These are phyloP conservation scores for Whalleya microplaca DNA, from an alignment of 2,329 filamentous ascomycete species.

Conservation along the genomic window DNA sequence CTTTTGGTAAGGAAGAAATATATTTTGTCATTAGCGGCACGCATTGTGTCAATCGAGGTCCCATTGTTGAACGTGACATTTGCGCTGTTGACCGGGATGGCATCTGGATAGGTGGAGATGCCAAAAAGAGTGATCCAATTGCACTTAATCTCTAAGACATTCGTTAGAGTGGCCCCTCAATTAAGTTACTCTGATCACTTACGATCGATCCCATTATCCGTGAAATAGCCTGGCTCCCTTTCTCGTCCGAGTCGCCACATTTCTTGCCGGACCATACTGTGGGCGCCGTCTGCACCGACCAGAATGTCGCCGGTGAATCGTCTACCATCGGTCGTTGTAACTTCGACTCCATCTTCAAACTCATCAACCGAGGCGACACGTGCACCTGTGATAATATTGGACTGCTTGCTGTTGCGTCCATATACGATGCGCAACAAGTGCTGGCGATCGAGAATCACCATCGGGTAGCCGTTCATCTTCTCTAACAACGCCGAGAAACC, in stretches of 20 bases:
- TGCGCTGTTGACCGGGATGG: background rate
- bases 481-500: background rate
- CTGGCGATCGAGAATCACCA: constrained; percentile 26
- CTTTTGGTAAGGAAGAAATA: background rate
- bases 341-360: constrained; percentile 4
- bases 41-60: background rate
- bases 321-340: constrained; percentile 6
- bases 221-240: background rate
- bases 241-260: background rate
- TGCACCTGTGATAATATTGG: constrained; percentile 18
- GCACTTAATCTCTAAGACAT: constrained; percentile 1
- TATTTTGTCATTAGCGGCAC: background rate
- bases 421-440: constrained; percentile 27
- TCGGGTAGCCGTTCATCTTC: constrained; percentile 17
- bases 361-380: constrained; percentile 20
- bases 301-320: constrained; percentile 16
- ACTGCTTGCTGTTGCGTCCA: background rate
- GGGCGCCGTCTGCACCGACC: constrained; percentile 22
- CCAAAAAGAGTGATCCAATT: background rate
- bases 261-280: constrained; percentile 11
- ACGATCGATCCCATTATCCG: background rate
- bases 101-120: background rate
- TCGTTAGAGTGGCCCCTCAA: background rate
- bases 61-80: background rate
- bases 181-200: background rate